Conservation (phyloP, 1,284 basidiomycete species). For the Taiwanofungus camphoratus region DNA sequence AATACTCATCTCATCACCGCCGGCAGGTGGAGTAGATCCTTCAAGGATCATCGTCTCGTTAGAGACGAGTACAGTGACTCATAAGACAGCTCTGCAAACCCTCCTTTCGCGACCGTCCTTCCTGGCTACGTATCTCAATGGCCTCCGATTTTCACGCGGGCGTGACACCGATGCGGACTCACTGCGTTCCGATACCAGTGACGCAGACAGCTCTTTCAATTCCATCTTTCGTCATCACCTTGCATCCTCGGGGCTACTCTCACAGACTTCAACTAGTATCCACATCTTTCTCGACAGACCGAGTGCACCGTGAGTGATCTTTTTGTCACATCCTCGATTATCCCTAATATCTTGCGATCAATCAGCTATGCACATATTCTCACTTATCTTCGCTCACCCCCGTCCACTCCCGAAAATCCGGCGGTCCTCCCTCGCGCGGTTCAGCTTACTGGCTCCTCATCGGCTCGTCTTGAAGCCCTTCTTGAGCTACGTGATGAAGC, state of each 20-base stretch:
- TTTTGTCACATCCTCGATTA: background rate
- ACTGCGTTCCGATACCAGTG: slow-evolving; percentile 28
- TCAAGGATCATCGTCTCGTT: slow-evolving; percentile 59
- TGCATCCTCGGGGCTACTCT: slow-evolving; percentile 47
- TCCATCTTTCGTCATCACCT: slow-evolving; percentile 59
- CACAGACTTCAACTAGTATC: slow-evolving; percentile 41
- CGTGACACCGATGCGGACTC: slow-evolving; percentile 42
- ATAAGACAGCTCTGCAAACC: slow-evolving; percentile 59
- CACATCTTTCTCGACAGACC: slow-evolving; percentile 79
- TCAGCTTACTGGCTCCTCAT: slow-evolving; percentile 41
- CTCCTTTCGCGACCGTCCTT: slow-evolving; percentile 61
- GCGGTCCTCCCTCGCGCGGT: slow-evolving; percentile 55
- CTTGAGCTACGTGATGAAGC: slow-evolving; percentile 74
- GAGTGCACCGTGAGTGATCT: slow-evolving; percentile 61
- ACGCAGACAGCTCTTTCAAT: slow-evolving; percentile 29
- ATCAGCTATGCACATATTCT: slow-evolving; percentile 64
- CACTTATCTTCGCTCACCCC: slow-evolving; percentile 57
- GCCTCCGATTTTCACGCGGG: slow-evolving; percentile 35
- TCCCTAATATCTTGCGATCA: background rate
- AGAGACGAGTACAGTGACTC: slow-evolving; percentile 62
- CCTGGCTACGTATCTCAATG: slow-evolving; percentile 51
- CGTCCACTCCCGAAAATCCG: slow-evolving; percentile 37
- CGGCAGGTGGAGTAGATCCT: slow-evolving; percentile 42
- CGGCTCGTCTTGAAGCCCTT: slow-evolving; percentile 52
- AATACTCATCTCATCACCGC: slow-evolving; percentile 58